Evolutionary conservation across 495 filamentous ascomycete genomes (phyloP).

Genomic region (Penicillium simplicissimum): DNA sequence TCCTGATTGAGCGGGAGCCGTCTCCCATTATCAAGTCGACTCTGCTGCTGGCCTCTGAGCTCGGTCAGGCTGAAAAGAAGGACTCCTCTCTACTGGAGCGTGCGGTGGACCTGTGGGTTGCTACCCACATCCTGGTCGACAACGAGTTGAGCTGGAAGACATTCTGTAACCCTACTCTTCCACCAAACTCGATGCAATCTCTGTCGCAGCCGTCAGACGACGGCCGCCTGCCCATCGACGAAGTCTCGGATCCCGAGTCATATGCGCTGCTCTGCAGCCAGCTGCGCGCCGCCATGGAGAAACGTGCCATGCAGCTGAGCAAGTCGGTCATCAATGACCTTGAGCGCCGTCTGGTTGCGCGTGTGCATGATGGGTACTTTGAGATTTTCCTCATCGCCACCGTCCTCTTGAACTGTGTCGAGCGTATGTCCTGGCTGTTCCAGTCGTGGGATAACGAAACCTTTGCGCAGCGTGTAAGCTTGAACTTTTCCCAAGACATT

Average conservation of each 20-base stretch:
- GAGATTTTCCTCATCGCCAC: conserved; percentile 74
- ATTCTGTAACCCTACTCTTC: conserved; percentile 49
- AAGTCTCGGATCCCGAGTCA: conserved; percentile 45
- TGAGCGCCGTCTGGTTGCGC: conserved; percentile 70
- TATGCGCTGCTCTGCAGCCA: conserved; percentile 64
- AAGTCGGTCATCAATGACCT: conserved; percentile 73
- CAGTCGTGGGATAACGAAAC: conserved; percentile 68
- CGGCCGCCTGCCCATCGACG: conserved; percentile 46
- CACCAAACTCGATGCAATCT: conserved; percentile 44
- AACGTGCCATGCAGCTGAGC: conserved; percentile 64
- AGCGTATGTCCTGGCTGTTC: conserved; percentile 83
- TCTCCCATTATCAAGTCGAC: conserved; percentile 71
- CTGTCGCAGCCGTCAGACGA: conserved; percentile 44
- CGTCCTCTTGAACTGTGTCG: conserved; percentile 75
- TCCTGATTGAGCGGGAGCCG: conserved; percentile 63
- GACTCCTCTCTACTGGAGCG: conserved; percentile 63
- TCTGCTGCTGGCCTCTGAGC: conserved; percentile 56
- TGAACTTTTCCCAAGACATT: neutral
- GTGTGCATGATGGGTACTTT: conserved; percentile 69
- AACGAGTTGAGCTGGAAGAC: conserved; percentile 68
- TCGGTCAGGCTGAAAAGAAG: conserved; percentile 57
- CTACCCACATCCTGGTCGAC: conserved; percentile 71
- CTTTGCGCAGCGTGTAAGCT: conserved; percentile 42
- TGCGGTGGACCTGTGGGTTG: conserved; percentile 73
- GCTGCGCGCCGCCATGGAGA: conserved; percentile 71